Percentiles rank a stretch among this genome's conserved stretches.
Conservation (phyloP, 1,284 basidiomycete species). For the Austroboletus rostrupii region DNA sequence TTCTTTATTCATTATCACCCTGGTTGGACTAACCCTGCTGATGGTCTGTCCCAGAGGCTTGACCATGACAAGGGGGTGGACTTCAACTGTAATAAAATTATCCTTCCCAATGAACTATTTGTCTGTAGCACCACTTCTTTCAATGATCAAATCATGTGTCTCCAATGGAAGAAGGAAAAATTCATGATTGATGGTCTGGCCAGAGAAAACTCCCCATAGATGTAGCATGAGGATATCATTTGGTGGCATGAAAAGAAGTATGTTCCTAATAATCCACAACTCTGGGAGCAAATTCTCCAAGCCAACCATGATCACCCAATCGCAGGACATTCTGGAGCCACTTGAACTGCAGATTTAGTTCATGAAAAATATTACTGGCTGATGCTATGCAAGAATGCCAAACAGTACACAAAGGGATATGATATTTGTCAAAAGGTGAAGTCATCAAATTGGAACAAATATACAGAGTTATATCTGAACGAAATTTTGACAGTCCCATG, state of each 20-base stretch:
- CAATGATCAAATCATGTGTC: too few species aligned
- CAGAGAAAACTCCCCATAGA: too few species aligned
- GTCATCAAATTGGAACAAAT: background rate
- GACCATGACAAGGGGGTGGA: slow-evolving; percentile 1
- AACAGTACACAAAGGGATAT: background rate
- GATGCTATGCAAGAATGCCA: background rate
- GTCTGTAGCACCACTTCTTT: too few species aligned
- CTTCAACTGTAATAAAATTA: too few species aligned
- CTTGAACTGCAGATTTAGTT: background rate
- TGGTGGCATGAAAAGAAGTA: background rate
- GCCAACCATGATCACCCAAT: background rate
- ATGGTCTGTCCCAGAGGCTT: background rate
- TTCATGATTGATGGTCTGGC: background rate
- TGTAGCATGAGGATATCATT: too few species aligned
- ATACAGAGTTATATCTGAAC: background rate
- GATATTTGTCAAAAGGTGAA: background rate
- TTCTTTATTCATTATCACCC: background rate
- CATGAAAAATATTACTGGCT: slow-evolving; percentile 1
- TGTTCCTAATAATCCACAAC: background rate
- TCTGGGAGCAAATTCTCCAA: background rate
- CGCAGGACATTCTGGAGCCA: background rate
- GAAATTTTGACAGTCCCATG: background rate
- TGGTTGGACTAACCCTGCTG: background rate
- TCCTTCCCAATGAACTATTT: background rate
- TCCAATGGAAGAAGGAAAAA: background rate